Evolutionary conservation across 805 yeast genomes (phyloP), one percentile per base, ranked within the genome.

Genomic region (Lipomyces yamanashiensis): DNA sequence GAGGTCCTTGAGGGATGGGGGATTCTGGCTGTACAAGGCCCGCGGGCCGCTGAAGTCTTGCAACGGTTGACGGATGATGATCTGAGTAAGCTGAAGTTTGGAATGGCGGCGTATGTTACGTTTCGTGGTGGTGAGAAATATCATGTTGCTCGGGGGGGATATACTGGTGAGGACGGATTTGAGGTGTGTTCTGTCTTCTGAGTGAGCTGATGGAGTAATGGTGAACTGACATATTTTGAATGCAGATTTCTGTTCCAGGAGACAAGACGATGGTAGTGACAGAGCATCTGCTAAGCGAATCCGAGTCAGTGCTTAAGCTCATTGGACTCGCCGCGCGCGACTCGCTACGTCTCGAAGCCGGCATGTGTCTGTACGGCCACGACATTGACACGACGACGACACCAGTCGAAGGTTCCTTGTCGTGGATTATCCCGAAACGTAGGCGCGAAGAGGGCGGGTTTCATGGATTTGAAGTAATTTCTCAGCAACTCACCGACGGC

Each of bases 271-370:
- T 69, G 23, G 87, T 93, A 1, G 85, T 95, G 69, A 85, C 95
- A 50, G 77, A 82, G 63, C 79, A 83, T 7, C 77, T 91, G 56
- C 76, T 90, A 49, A 81, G 82, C 45, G 85, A 73, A 61, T 79
- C 81, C 55, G 62, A 62, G 17, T 82, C 82, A 2, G 74, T 79
- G 12, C 90, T 91, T 54, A 85, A 84, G 74, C 96, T 97, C 44
- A 90, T 92, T 71, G 99, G 99, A 4, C 84, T 95, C 57, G 99
- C 98, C n/a, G 98, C 99, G 1, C 87, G 99, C 76, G 99, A 95
- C 76, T 90, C 98, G 10, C 81, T 95, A 69, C 85, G 99, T 73
- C 79, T 95, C 58, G 99, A 95, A 79, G 99, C 99, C 4, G 99
- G 99, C 39, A 90, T 95, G 97, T 95, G 99, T 77, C 81, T 95